Percentiles rank a stretch among this genome's conserved stretches.
phyloP scores from a whole-genome alignment of 2,329 filamentous ascomycete species.

The Fusarium palustre region DNA sequence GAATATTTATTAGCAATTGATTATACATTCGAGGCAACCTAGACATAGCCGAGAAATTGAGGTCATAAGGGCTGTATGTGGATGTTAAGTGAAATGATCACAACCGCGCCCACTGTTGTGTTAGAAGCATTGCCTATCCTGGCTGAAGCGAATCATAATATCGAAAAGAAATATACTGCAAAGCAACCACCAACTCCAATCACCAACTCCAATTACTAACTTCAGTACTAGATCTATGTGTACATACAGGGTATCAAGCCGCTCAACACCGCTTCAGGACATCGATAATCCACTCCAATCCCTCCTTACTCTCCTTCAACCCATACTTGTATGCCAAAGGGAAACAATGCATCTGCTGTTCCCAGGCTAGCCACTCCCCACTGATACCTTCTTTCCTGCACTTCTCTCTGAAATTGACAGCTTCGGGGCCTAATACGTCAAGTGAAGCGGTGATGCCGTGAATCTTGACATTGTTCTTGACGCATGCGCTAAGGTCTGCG shows the following conservation, averaged over 20 bases:
- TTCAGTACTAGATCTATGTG: background rate
- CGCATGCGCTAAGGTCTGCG: slow-evolving; percentile 53
- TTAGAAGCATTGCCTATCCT: too few relatives aligned
- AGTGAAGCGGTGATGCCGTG: slow-evolving; percentile 64
- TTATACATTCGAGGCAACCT: too few relatives aligned
- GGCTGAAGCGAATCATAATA: too few relatives aligned
- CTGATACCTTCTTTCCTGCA: slow-evolving; percentile 57
- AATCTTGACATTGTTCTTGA: slow-evolving; percentile 56
- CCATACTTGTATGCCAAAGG: slow-evolving; percentile 62
- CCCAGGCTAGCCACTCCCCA: slow-evolving; percentile 69
- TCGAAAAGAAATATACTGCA: too few relatives aligned
- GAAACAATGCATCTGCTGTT: slow-evolving; percentile 71
- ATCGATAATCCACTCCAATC: slow-evolving; percentile 36
- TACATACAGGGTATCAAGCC: background rate
- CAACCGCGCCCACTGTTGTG: too few relatives aligned
- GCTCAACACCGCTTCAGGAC: slow-evolving; percentile 19
- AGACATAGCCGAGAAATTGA: too few relatives aligned
- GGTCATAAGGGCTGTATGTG: too few relatives aligned
- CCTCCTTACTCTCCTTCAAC: slow-evolving; percentile 57
- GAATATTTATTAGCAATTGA: too few relatives aligned
- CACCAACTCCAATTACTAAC: background rate
- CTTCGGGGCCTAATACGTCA: slow-evolving; percentile 67
- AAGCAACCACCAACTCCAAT: background rate
- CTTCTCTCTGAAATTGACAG: slow-evolving; percentile 59
- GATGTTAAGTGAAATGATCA: too few relatives aligned